These are phyloP conservation scores for Candida insectorum DNA, from an alignment of 805 yeast genomes.

Conservation along the genomic window DNA sequence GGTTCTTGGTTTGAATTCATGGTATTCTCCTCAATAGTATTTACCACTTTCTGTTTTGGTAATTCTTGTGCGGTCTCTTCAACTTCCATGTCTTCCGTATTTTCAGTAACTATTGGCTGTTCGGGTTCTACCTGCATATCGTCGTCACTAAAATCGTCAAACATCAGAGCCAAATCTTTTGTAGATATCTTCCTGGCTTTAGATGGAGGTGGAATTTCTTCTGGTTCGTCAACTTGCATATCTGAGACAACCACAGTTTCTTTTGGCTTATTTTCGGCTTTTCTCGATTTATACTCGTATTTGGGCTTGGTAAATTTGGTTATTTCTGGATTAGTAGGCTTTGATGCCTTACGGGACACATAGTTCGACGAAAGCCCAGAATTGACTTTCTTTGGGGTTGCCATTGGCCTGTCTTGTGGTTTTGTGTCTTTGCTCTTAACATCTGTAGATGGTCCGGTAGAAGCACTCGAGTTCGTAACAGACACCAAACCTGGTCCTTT, in stretches of 20 bases:
- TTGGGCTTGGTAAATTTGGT: constrained; percentile 5
- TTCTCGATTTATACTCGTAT: constrained; percentile 36
- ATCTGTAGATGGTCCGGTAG: background rate
- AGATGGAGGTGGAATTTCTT: too few relatives aligned
- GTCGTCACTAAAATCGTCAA: constrained; percentile 15
- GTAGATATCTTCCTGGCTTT: too few relatives aligned
- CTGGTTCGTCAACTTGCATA: constrained; percentile 8
- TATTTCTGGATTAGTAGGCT: background rate
- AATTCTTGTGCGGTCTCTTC: constrained; percentile 1
- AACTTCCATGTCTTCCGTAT: constrained; percentile 5
- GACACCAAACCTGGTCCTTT: background rate
- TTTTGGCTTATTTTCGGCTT: constrained; percentile 17
- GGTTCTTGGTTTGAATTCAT: too few relatives aligned
- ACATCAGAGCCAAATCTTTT: constrained; percentile 5
- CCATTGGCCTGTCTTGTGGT: background rate
- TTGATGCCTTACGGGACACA: constrained; percentile 24
- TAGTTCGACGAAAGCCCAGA: constrained; percentile 23
- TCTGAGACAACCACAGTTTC: constrained; percentile 26
- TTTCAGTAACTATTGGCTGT: constrained; percentile 3
- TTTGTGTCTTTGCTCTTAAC: constrained; percentile 6
- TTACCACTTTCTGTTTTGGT: too few relatives aligned
- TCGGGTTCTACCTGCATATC: constrained; percentile 8
- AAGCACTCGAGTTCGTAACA: background rate
- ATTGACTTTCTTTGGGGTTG: constrained; percentile 2
- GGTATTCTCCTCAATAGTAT: too few relatives aligned